Evolutionary conservation across 1,284 basidiomycete species (phyloP), one percentile per base, ranked within the genome.

Genomic region (Puccinia coronata): DNA sequence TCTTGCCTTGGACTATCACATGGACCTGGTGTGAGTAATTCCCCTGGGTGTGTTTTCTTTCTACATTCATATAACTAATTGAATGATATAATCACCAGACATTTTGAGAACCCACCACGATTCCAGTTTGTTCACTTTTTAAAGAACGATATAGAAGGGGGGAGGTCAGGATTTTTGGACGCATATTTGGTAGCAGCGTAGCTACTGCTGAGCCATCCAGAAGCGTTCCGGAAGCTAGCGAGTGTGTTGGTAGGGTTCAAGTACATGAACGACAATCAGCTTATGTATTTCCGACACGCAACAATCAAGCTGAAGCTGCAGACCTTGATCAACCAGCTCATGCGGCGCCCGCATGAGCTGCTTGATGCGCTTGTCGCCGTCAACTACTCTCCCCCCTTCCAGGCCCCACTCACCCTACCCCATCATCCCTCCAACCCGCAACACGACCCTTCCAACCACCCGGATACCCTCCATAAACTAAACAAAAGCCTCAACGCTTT

Each of bases 361-460:
- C 63, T 77, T 82, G 83, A 59, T 72, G 80, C 47, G 57, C 1
- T 93, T 82, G 87, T 87, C 59, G 90, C 91, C 82, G 89, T 98
- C 85, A 97, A 96, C 87, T 98, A 97, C 87, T 92, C 93, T 4
- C 96, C 96, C 0, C 96, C 96, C 0, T 99, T 98, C 89, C 95
- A 98, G 87, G 94, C 92, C 0, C 93, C 93, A 0, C 72, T 87
- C 11, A 84, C 86, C 1, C 72, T 78, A 82, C 14, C 61, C 82
- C 6, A 55, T n/a, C n/a, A n/a, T n/a, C n/a, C n/a, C n/a, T n/a
- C n/a, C n/a, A n/a, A n/a, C n/a, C n/a, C n/a, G n/a, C n/a, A n/a
- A n/a, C n/a, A n/a, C n/a, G n/a, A n/a, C n/a, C n/a, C n/a, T n/a
- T n/a, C n/a, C n/a, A n/a, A n/a, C n/a, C n/a, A n/a, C n/a, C n/a